phyloP scores from a whole-genome alignment of 2,329 filamentous ascomycete species.

The Plenodomus lindquistii region DNA sequence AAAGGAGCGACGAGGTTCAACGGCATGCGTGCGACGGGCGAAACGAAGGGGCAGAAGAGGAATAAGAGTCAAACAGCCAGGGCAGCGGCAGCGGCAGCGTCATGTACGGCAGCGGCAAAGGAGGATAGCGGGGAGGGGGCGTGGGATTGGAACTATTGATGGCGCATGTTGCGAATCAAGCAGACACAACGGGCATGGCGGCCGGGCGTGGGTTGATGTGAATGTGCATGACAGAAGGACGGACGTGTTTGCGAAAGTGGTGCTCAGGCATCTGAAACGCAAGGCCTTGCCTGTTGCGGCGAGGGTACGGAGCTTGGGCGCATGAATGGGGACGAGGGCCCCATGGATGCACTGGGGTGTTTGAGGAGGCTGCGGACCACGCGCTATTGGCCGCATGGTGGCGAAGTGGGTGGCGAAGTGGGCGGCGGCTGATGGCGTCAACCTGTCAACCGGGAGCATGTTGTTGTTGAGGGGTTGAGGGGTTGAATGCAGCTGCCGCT shows the following conservation, averaged over 20 bases:
- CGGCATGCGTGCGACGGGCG: constrained; percentile 17
- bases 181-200: constrained; percentile 12
- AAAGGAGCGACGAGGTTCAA: constrained; percentile 32
- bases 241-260: constrained; percentile 12
- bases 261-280: constrained; percentile 17
- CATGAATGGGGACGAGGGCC: background rate
- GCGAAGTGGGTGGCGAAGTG: too few relatives aligned
- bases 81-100: constrained; percentile 18
- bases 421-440: background rate
- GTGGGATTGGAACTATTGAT: constrained; percentile 16
- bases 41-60: constrained; percentile 22
- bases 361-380: constrained; percentile 13
- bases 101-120: constrained; percentile 17
- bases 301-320: background rate
- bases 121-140: constrained; percentile 16
- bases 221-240: constrained; percentile 5
- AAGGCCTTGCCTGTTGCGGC: background rate
- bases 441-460: background rate
- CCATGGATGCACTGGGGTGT: constrained; percentile 21
- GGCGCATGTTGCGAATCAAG: constrained; percentile 29
- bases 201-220: constrained; percentile 1
- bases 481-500: background rate
- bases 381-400: background rate
- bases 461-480: background rate
- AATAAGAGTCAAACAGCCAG: constrained; percentile 37